Base-by-base conservation (phyloP, 495 filamentous ascomycete genomes). In the Xylona heveae region DNA sequence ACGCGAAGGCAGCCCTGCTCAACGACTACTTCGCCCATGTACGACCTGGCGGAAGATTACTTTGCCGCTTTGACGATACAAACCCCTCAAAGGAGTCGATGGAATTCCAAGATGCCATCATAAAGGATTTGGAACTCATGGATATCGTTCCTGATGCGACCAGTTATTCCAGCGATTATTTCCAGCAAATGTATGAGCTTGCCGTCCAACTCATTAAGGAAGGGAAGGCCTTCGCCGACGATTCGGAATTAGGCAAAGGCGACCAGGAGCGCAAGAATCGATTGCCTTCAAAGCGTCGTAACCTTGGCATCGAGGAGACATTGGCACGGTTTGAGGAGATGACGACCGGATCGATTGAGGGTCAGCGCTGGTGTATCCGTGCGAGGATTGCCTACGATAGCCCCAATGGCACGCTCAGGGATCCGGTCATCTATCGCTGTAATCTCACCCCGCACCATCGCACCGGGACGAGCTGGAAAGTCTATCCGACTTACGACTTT, bases 11-110 rank as follows among this genome's bases (percentile, higher is more conserved):
- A 8, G 84, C 83, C 7, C 60, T 93, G 25, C 66, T 94, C 25
- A 88, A 82, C 53, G 81, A 92, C 46, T 93, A 82, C 64, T 93
- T 93, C 38, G 84, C 83, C 8, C 78, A 93, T 43, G 70, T 78
- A 48, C 74, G 75, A 43, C 91, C 88, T 52, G 68, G 75, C 25
- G 84, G 84, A 34, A 82, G 64, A 22, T 58, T 94, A 36, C 66
- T 83, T 27, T 64, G 85, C 29, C 72, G 82, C 30, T 81, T 92
- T 38, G 84, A 94, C 41, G 84, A 94, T 44, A 93, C 84, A 28
- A 94, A 94, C 52, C 84, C 84, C 8, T 66, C 71, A 22, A 92
- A 93, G 43, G 84, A 94, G 58, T 85, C 83, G 55, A 62, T 81
- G 48, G 83, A 92, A 55, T 94, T 77, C 55, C 68, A 91, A 41